Conservation (phyloP, 768 basidiomycete species). For the Phanerochaete carnosa region DNA sequence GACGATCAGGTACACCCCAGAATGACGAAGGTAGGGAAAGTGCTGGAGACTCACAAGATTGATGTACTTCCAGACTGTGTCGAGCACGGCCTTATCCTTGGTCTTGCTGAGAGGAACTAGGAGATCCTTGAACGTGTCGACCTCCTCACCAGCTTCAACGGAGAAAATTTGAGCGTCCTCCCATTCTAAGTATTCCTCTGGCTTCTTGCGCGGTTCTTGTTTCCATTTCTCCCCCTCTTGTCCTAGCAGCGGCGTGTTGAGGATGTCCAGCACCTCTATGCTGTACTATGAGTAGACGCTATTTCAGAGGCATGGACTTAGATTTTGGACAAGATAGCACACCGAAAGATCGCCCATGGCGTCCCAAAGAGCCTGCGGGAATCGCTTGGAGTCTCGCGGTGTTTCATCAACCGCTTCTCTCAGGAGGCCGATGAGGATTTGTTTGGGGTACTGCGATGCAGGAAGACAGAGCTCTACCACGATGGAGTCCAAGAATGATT, state of each 20-base stretch:
- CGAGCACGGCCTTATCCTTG: slow-evolving; percentile 44
- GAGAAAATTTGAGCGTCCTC: slow-evolving; percentile 66
- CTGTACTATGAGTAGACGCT: slow-evolving; percentile 39
- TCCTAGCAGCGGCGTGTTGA: slow-evolving; percentile 61
- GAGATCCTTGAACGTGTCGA: slow-evolving; percentile 49
- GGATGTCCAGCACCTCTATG: slow-evolving; percentile 61
- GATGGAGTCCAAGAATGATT: slow-evolving; percentile 81
- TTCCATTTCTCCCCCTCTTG: slow-evolving; percentile 54
- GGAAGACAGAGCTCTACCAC: slow-evolving; percentile 83
- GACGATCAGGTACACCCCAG: background rate
- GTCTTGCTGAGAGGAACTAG: slow-evolving; percentile 60
- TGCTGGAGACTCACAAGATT: slow-evolving; percentile 43
- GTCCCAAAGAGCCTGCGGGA: slow-evolving; percentile 78
- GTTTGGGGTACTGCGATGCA: slow-evolving; percentile 59
- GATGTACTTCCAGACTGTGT: slow-evolving; percentile 62
- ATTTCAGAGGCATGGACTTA: background rate
- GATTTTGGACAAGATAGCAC: slow-evolving; percentile 18
- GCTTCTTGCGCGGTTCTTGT: slow-evolving; percentile 45
- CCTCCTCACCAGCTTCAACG: slow-evolving; percentile 48
- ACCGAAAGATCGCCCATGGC: slow-evolving; percentile 81
- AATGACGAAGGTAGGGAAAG: background rate
- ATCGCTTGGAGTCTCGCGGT: slow-evolving; percentile 69
- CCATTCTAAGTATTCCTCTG: slow-evolving; percentile 64
- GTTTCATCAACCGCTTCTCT: slow-evolving; percentile 71
- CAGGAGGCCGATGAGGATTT: slow-evolving; percentile 62